Evolutionary conservation across 192 early-diverging fungal species (phyloP), one percentile per base, ranked within the genome.

Genomic region (Podila horticola): DNA sequence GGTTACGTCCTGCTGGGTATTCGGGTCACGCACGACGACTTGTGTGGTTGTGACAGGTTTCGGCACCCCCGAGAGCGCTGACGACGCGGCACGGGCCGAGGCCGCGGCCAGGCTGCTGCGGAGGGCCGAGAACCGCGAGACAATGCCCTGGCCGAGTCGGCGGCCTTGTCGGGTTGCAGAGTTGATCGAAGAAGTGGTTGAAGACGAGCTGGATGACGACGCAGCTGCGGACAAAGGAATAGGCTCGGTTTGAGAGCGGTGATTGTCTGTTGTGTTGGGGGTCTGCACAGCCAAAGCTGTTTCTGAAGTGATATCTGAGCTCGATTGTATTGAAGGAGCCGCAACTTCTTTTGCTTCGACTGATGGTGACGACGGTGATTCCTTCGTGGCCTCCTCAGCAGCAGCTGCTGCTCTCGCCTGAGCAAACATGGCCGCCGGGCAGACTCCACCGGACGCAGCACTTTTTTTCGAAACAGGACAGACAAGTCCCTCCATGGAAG

Each of bases 351-450:
- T 22, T 51, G 48, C 0, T 4, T 50, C 45, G 48, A 50, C 13
- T 22, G 64, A 19, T 30, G 64, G 29, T 55, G n/a, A n/a, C 2
- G 20, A 9, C 8, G 8, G 2, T 4, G 48, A 19, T 31, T 51
- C 71, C 17, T 22, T 30, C 26, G 60, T 9, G 17, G 55, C 51
- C 38, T 24, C 22, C 7, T 45, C 48, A 2, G 38, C 30, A 3
- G 61, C 63, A n/a, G 62, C 60, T 3, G 60, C 34, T 5, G 75
- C 69, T 67, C 75, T 60, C n/a, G 71, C 67, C 49, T 73, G 70
- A 9, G 77, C 77, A 69, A 81, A 81, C 71, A 69, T 69, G 45
- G 77, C 77, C 3, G 77, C 77, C 26, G 77, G 77, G 15, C 77
- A 81, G 2, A 81, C 70, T n/a, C 57, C 66, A 24, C 77, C 77